Evolutionary conservation across 495 filamentous ascomycete genomes (phyloP).

Genomic region (Trichoderma erinaceum): DNA sequence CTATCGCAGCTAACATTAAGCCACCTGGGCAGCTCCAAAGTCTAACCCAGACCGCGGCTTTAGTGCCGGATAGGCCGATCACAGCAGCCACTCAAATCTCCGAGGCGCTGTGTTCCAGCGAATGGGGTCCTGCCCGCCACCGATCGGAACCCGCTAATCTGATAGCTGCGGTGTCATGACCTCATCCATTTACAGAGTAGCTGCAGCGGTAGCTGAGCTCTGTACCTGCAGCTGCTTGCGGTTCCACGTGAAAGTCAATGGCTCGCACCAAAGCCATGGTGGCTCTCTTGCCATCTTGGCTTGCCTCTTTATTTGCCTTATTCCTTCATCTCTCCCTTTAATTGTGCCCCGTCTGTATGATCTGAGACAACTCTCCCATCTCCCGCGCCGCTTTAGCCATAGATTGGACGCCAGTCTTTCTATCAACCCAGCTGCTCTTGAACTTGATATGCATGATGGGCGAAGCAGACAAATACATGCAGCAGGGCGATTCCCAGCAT

Average conservation of each 20-base stretch:
- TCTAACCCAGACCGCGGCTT: background rate
- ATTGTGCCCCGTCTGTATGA: background rate
- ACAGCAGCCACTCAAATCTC: background rate
- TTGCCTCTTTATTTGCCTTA: background rate
- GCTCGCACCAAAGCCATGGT: no score
- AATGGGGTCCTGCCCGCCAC: background rate
- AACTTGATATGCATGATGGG: conserved; percentile 5
- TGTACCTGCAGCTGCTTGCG: background rate
- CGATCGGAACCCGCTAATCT: conserved; percentile 4
- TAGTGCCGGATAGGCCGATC: background rate
- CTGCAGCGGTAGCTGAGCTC: background rate
- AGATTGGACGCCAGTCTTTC: background rate
- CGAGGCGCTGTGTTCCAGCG: background rate
- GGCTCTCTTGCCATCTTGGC: background rate
- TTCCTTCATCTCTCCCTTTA: background rate
- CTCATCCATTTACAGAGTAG: background rate
- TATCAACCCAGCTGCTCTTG: background rate
- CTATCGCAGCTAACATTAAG: no score
- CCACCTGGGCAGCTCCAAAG: background rate
- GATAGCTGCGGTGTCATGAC: background rate
- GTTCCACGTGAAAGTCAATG: background rate
- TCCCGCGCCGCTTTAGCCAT: background rate
- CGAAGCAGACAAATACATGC: conserved; percentile 10
- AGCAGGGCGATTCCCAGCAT: conserved; percentile 11
- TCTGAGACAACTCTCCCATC: background rate